phyloP scores from a whole-genome alignment of 768 basidiomycete species.

The Leucogyrophana mollusca region DNA sequence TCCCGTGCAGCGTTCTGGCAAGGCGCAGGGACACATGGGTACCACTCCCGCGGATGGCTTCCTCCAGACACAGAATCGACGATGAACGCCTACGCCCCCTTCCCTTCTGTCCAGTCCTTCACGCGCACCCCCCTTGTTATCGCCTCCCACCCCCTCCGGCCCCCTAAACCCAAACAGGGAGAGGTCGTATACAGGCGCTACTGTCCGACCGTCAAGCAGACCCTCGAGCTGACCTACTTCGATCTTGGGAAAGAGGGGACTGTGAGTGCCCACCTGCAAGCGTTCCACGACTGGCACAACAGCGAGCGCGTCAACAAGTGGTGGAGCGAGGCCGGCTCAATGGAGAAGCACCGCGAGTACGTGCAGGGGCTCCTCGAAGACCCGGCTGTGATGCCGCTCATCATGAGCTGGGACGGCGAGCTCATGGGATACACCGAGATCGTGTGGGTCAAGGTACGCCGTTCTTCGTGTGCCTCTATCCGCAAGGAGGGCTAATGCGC shows the following conservation, averaged over 20 bases:
- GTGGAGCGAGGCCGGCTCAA: constrained; percentile 46
- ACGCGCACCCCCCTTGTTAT: constrained; percentile 47
- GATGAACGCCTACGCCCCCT: constrained; percentile 21
- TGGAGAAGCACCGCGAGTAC: constrained; percentile 44
- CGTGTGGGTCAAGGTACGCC: constrained; percentile 46
- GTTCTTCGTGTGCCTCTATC: too few relatives aligned
- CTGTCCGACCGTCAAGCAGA: constrained; percentile 32
- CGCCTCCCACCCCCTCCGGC: constrained; percentile 50
- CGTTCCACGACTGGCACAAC: constrained; percentile 52
- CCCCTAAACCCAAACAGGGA: constrained; percentile 42
- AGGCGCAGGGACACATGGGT: constrained; percentile 39
- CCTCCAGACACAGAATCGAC: constrained; percentile 27
- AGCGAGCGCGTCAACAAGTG: constrained; percentile 42
- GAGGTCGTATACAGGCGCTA: constrained; percentile 39
- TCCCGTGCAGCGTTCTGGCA: constrained; percentile 48
- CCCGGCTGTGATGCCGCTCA: constrained; percentile 36
- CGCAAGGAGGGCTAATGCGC: too few relatives aligned
- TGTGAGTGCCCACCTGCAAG: constrained; percentile 34
- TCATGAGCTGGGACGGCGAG: constrained; percentile 48
- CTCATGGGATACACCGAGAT: constrained; percentile 44
- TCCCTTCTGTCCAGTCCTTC: constrained; percentile 39
- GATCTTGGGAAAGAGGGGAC: constrained; percentile 16
- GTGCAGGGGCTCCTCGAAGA: constrained; percentile 34
- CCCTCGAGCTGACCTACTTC: constrained; percentile 27
- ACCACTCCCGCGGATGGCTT: constrained; percentile 31